Evolutionary conservation across 768 basidiomycete genomes (phyloP), one percentile per base, ranked within the genome.

Genomic region (Tephrocybe sp.): DNA sequence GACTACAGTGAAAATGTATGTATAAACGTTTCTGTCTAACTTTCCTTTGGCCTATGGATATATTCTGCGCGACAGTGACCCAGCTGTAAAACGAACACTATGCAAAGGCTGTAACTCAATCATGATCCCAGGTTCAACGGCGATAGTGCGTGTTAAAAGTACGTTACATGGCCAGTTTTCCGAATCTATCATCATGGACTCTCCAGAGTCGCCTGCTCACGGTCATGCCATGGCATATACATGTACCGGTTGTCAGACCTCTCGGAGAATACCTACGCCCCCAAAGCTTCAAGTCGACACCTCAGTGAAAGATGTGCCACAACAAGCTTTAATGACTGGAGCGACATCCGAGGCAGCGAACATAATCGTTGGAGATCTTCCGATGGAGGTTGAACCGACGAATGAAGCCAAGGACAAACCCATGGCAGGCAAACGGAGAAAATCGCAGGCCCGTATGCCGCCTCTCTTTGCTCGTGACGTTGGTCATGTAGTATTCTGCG

Each of bases 31-130:
- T 51, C 15, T 14, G 18, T n/a, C 34, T 17, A 4, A 36, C 37
- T 26, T 45, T 38, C 15, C 38, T 43, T 30, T 18, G 25, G 48
- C 28, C 51, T 3, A 30, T 33, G 17, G 25, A 24, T 25, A 41
- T 23, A 36, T 33, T 23, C n/a, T n/a, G n/a, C 32, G 20, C 1
- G 8, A 20, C 20, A 93, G 92, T 59, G 92, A 94, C 63, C 91
- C 92, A 0, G 71, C 79, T 0, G 76, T 94, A n/a, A 95, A 94
- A 64, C 84, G 92, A 10, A 81, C 85, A 1, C 59, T 93, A 6
- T 95, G 92, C 69, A 83, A 79, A 63, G 73, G 73, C 1, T 95
- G 92, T 61, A 74, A 79, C 50, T 64, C 73, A 0, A 74, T 85
- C 7, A 72, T 93, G 3, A 58, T 92, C 1, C 85, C 90, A 0